These are phyloP conservation scores for Aspergillus asperescens DNA, from an alignment of 495 filamentous ascomycete species.

Conservation along the genomic window DNA sequence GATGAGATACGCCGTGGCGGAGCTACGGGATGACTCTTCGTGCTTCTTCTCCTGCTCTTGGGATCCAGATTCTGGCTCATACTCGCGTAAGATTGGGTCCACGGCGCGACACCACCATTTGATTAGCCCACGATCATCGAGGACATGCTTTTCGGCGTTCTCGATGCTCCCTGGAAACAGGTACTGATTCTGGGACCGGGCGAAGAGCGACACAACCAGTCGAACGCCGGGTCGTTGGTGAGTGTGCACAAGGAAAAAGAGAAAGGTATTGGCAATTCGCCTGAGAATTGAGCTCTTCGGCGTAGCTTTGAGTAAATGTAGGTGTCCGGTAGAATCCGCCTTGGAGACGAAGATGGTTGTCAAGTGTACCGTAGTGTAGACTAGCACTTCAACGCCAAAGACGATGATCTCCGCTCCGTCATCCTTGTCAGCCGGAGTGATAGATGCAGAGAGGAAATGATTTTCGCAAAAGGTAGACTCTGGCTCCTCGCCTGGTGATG, in stretches of 20 bases:
- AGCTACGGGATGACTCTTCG: slow-evolving; percentile 36
- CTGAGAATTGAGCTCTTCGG: slow-evolving; percentile 67
- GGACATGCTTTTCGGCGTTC: slow-evolving; percentile 82
- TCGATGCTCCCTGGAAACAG: slow-evolving; percentile 88
- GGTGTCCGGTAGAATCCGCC: slow-evolving; percentile 89
- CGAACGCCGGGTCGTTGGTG: slow-evolving; percentile 62
- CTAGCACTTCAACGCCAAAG: slow-evolving; percentile 61
- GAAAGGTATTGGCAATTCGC: slow-evolving; percentile 66
- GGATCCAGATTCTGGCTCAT: slow-evolving; percentile 38
- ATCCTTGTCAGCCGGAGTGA: slow-evolving; percentile 28
- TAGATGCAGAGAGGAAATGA: slow-evolving; percentile 74
- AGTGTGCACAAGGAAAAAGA: slow-evolving; percentile 64
- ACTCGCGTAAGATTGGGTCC: slow-evolving; percentile 61
- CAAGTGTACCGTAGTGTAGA: slow-evolving; percentile 68
- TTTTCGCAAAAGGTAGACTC: slow-evolving; percentile 79
- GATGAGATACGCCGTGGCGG: slow-evolving; percentile 66
- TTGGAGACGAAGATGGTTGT: slow-evolving; percentile 94
- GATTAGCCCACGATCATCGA: slow-evolving; percentile 82
- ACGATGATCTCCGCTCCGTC: slow-evolving; percentile 45
- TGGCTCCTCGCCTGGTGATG: slow-evolving; percentile 61
- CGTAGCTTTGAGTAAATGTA: slow-evolving; percentile 58
- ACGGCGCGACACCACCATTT: slow-evolving; percentile 92
- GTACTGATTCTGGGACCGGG: slow-evolving; percentile 87
- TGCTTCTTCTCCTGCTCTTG: slow-evolving; percentile 31
- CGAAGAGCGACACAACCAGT: slow-evolving; percentile 84